Percentiles rank a stretch among this genome's conserved stretches.
Conservation (phyloP, 441 rosid species). For the Erodium moschatum region DNA sequence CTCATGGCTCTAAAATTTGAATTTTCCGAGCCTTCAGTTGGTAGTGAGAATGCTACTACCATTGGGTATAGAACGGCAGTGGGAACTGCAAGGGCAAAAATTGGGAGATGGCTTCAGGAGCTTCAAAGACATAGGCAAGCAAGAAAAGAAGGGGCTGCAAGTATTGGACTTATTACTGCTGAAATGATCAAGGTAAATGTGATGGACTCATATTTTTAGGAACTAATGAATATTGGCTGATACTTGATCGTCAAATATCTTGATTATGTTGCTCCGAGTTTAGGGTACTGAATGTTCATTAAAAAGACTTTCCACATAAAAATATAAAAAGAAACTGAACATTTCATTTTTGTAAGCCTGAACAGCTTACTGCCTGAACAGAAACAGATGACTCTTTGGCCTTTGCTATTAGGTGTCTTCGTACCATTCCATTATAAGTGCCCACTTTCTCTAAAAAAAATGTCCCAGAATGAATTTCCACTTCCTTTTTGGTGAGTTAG, state of each 20-base stretch:
- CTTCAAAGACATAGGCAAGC: slow-evolving; percentile 75
- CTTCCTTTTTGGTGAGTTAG: background rate
- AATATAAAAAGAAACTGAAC: background rate
- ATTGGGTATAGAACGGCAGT: slow-evolving; percentile 62
- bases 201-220: slow-evolving; percentile 8
- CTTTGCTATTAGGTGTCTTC: slow-evolving; percentile 1
- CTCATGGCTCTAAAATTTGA: slow-evolving; percentile 76
- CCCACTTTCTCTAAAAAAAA: background rate
- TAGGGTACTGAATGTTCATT: background rate
- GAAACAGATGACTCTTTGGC: background rate
- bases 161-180: slow-evolving; percentile 56
- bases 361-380: background rate
- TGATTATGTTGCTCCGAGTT: slow-evolving; percentile 5
- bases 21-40: slow-evolving; percentile 39
- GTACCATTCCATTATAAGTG: slow-evolving; percentile 1
- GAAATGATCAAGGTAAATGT: slow-evolving; percentile 65
- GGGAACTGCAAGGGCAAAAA: slow-evolving; percentile 65
- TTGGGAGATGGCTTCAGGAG: slow-evolving; percentile 83
- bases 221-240: slow-evolving; percentile 1
- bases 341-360: background rate
- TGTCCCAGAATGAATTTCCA: background rate
- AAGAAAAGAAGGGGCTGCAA: slow-evolving; percentile 74
- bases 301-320: background rate
- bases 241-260: background rate
- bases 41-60: slow-evolving; percentile 47